These are phyloP conservation scores for Penicillium robsamsonii DNA, from an alignment of 495 filamentous ascomycete species.

Conservation along the genomic window DNA sequence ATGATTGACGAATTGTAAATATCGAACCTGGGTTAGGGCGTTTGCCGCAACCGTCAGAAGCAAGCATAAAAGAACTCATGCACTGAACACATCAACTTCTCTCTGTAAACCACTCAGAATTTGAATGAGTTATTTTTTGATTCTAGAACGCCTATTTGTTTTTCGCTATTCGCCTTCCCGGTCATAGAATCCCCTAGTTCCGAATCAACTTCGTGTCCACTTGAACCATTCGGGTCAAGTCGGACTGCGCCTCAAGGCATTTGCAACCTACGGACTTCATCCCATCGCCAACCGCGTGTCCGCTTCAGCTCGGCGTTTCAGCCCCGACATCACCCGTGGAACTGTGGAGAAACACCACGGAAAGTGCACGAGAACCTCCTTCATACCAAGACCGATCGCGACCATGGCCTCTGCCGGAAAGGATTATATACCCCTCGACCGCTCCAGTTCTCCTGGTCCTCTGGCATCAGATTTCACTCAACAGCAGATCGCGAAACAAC, in stretches of 20 bases:
- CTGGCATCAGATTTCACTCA: conserved; percentile 56
- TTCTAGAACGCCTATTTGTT: conserved; percentile 8
- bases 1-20: conserved; percentile 5
- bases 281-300: conserved; percentile 27
- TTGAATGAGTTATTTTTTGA: conserved; percentile 20
- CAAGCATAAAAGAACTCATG: conserved; percentile 4
- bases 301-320: conserved; percentile 38
- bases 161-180: conserved; percentile 4
- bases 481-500: conserved; percentile 60
- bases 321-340: conserved; percentile 47
- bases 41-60: conserved; percentile 11
- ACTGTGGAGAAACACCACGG: conserved; percentile 44
- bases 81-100: neutral
- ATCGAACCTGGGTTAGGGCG: neutral
- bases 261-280: conserved; percentile 30
- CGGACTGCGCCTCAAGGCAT: conserved; percentile 33
- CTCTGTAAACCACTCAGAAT: neutral
- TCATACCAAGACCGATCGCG: conserved; percentile 23
- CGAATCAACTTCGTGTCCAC: conserved; percentile 43
- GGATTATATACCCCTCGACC: conserved; percentile 46
- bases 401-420: conserved; percentile 42
- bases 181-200: conserved; percentile 19
- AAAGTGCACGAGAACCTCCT: conserved; percentile 28
- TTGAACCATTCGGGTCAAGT: conserved; percentile 37
- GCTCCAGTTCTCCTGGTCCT: conserved; percentile 50